Base-by-base conservation (phyloP, 2,329 filamentous ascomycete species). In the Plectosphaerella cucumerina region DNA sequence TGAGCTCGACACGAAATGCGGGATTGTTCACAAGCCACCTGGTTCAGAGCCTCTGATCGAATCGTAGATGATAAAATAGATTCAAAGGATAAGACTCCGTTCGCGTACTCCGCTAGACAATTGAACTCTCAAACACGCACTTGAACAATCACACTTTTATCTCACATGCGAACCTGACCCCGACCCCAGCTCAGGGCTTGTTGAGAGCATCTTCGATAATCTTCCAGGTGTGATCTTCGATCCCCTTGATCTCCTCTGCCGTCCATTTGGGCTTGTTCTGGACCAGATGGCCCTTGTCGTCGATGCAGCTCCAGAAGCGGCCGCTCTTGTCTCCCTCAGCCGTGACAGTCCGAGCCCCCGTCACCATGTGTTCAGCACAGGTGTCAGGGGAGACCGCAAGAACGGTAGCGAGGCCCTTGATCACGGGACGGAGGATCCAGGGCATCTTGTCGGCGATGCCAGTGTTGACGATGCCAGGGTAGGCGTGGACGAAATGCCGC, bases 401-500 rank as follows among this genome's bases (percentile, higher is more conserved):
- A 8, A 70, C 1, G 4, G 44, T 50, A 5, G 15, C 46, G 12
- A 65, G 4, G 0, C 58, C 47, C 9, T 52, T 43, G 0, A 47
- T 22, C 5, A 53, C 22, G 0, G 56, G 17, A 5, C 62, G 62
- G 5, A 65, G 12, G 41, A 64, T 62, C 62, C 58, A 59, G 0
- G 70, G 71, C 1, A 74, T 54, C 2, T 59, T 55, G 3, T 52
- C 46, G 17, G 42, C 18, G 3, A 71, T 22, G 2, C 61, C 61
- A 0, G 72, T 69, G 2, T 61, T 60, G 14, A 76, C 73, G 1
- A 60, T 20, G 2, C 72, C 71, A 0, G 74, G 73, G 10, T 56
- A 66, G 0, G 68, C 67, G 44, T 76, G 73, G 0, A 74, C 56
- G 46, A 72, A 76, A 41, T 66, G 60, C 2, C 61, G 56, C 18